A percentile compares a stretch with the other conserved stretches of the same genome.
These are phyloP conservation scores for Penicillium paneum DNA, from an alignment of 2,329 filamentous ascomycete genomes.

Conservation along the genomic window DNA sequence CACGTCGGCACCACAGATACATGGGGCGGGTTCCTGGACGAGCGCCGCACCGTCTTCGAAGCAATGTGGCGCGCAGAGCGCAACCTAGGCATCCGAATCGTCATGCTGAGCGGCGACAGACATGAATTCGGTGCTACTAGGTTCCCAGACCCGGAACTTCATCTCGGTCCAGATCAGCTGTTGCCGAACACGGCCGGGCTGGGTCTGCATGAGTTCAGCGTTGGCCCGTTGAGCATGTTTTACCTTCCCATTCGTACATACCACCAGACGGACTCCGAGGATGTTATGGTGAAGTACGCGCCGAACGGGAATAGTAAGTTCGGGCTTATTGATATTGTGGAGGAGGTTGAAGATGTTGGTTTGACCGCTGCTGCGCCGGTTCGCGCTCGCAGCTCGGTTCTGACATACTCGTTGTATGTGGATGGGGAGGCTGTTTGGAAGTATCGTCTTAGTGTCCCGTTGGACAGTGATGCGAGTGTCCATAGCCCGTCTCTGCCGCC, in stretches of 20 bases:
- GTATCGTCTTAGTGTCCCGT: slow-evolving; percentile 41
- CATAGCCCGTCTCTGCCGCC: slow-evolving; percentile 23
- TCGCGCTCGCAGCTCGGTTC: slow-evolving; percentile 51
- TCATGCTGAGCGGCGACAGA: slow-evolving; percentile 86
- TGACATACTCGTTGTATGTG: slow-evolving; percentile 79
- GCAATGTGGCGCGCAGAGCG: slow-evolving; percentile 88
- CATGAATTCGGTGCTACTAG: slow-evolving; percentile 94
- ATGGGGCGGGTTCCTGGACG: slow-evolving; percentile 85
- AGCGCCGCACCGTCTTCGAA: slow-evolving; percentile 75
- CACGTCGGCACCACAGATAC: slow-evolving; percentile 82
- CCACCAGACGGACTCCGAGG: slow-evolving; percentile 72
- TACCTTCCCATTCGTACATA: slow-evolving; percentile 85
- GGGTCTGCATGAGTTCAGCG: slow-evolving; percentile 81
- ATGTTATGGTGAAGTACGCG: slow-evolving; percentile 77
- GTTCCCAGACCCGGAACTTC: slow-evolving; percentile 51
- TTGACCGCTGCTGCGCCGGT: slow-evolving; percentile 11
- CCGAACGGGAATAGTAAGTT: slow-evolving; percentile 88
- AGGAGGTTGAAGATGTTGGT: slow-evolving; percentile 48
- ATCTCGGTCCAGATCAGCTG: slow-evolving; percentile 16
- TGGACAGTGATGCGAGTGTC: slow-evolving; percentile 14
- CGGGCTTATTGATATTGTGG: slow-evolving; percentile 74
- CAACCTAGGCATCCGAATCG: slow-evolving; percentile 67
- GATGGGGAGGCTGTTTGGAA: slow-evolving; percentile 78
- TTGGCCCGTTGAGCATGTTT: slow-evolving; percentile 89
- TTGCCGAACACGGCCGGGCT: slow-evolving; percentile 25